Evolutionary conservation across 805 yeast genomes (phyloP).

Genomic region (Candida pini): DNA sequence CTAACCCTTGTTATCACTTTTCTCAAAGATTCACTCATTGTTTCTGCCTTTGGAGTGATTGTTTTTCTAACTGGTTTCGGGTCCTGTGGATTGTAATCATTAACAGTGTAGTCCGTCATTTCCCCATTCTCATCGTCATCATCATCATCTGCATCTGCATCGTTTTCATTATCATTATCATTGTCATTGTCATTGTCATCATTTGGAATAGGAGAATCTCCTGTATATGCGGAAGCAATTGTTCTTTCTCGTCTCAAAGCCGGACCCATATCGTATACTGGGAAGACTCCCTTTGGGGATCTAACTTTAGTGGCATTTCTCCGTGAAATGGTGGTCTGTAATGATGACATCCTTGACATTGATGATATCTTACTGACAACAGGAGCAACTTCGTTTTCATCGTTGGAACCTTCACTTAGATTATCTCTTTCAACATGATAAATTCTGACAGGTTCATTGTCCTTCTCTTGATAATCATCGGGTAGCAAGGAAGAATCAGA

Average conservation of each 20-base stretch:
- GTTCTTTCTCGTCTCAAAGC: conserved; percentile 52
- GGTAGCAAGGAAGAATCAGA: not conserved
- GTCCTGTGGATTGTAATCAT: too few relatives aligned
- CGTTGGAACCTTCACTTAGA: not conserved
- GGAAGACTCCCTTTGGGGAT: conserved; percentile 76
- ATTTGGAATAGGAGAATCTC: conserved; percentile 1
- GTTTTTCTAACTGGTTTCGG: too few relatives aligned
- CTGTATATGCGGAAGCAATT: conserved; percentile 40
- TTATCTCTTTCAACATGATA: not conserved
- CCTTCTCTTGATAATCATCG: conserved; percentile 1
- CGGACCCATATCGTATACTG: conserved; percentile 72
- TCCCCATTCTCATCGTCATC: conserved; percentile 21
- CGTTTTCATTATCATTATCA: conserved; percentile 5
- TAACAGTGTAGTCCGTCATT: too few relatives aligned
- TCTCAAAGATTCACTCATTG: conserved; percentile 20
- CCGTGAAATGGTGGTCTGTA: conserved; percentile 1
- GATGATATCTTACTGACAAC: not conserved
- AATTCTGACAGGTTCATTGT: conserved; percentile 2
- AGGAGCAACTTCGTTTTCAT: not conserved
- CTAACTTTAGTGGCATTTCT: conserved; percentile 18
- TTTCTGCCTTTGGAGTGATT: conserved; percentile 19
- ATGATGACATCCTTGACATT: not conserved
- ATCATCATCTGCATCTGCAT: conserved; percentile 23
- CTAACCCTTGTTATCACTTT: conserved; percentile 21
- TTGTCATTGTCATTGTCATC: conserved; percentile 2